Percentiles rank a stretch among this genome's conserved stretches.
Evolutionary conservation across 352 stramenopile genomes (phyloP).

Genomic region (Phytophthora cryptogea): DNA sequence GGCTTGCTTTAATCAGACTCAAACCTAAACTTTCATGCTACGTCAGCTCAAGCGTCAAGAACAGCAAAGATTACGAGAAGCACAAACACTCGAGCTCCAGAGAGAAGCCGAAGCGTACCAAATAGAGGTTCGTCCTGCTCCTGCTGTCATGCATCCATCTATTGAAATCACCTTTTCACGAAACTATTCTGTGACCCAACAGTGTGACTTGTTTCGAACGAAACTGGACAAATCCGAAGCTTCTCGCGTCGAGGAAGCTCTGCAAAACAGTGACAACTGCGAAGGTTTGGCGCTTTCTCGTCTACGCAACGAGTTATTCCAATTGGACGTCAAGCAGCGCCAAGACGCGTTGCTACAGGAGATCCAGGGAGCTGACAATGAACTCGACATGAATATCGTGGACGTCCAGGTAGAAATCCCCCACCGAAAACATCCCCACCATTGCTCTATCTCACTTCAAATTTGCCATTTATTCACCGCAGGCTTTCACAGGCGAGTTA

Average conservation of each 20-base stretch:
- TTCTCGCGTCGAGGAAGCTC: constrained; percentile 22
- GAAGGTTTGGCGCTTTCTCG: constrained; percentile 21
- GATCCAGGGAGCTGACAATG: constrained; percentile 37
- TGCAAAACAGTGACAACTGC: constrained; percentile 4
- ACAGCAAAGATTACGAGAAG: constrained; percentile 27
- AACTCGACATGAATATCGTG: constrained; percentile 51
- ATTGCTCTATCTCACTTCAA: background rate
- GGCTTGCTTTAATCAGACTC: background rate
- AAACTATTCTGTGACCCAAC: background rate
- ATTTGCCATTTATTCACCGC: background rate
- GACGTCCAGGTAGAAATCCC: constrained; percentile 45
- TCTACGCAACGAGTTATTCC: constrained; percentile 53
- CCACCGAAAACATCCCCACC: background rate
- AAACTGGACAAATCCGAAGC: constrained; percentile 23
- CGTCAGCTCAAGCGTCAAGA: constrained; percentile 23
- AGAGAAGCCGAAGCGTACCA: constrained; percentile 34
- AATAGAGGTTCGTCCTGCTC: constrained; percentile 16
- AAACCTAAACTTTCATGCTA: background rate
- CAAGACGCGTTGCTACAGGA: constrained; percentile 44
- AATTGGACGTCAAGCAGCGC: constrained; percentile 56
- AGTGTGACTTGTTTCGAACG: constrained; percentile 19
- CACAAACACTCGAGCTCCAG: constrained; percentile 22
- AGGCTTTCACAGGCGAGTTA: constrained; percentile 51
- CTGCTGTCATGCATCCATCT: background rate
- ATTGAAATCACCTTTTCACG: background rate